A percentile compares a stretch with the other conserved stretches of the same genome.
phyloP scores from a whole-genome alignment of 2,329 filamentous ascomycete genomes.

The Triangularia setosa region DNA sequence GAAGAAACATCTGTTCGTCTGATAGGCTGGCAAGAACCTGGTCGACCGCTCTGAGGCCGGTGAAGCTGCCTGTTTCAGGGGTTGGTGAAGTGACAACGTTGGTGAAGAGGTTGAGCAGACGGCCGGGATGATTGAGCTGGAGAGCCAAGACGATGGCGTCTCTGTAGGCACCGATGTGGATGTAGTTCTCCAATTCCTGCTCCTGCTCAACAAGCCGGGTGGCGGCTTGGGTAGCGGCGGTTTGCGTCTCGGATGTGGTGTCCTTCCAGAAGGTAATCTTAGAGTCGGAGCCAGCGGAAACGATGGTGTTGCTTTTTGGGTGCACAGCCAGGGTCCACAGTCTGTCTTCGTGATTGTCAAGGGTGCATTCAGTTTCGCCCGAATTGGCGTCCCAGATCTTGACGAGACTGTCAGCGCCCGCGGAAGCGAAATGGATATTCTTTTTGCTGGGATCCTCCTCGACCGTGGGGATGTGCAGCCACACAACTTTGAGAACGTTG shows the following conservation, averaged over 20 bases:
- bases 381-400: conserved; percentile 91
- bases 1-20: conserved; percentile 78
- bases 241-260: conserved; percentile 76
- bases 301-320: conserved; percentile 64
- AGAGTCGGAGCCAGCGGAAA: conserved; percentile 89
- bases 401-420: conserved; percentile 89
- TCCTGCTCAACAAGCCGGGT: conserved; percentile 83
- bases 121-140: conserved; percentile 88
- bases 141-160: conserved; percentile 90
- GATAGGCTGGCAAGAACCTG: conserved; percentile 74
- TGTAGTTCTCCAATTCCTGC: conserved; percentile 89
- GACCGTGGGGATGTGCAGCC: conserved; percentile 59
- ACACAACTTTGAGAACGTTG: conserved; percentile 88
- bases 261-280: conserved; percentile 95
- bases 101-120: conserved; percentile 79
- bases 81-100: conserved; percentile 63
- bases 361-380: conserved; percentile 80
- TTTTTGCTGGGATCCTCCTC: conserved; percentile 52
- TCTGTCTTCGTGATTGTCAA: conserved; percentile 95
- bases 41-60: conserved; percentile 69
- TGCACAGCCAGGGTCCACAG: conserved; percentile 86
- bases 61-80: conserved; percentile 60
- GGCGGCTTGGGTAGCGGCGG: conserved; percentile 67
- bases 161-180: conserved; percentile 80
- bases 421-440: conserved; percentile 72